Conservation (phyloP, 2,329 filamentous ascomycete species). For the Xylariaceae sp. region DNA sequence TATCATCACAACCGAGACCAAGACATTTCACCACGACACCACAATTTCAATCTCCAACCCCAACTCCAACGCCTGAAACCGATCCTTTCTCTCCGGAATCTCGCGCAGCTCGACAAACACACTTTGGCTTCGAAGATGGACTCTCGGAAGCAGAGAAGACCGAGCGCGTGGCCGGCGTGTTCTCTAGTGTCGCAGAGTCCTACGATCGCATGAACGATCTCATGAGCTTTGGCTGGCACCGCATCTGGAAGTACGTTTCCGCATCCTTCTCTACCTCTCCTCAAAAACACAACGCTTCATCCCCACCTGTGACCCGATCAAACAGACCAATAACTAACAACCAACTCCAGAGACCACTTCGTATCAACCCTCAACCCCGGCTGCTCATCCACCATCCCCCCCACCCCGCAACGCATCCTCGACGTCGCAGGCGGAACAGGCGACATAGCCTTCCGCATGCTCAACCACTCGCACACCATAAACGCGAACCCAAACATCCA, state of each 20-base stretch:
- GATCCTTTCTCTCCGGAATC: not conserved
- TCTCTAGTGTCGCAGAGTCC: slow-evolving; percentile 88
- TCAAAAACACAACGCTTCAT: too few species aligned
- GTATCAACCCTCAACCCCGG: slow-evolving; percentile 88
- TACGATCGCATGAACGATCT: slow-evolving; percentile 99
- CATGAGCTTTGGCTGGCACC: slow-evolving; percentile 96
- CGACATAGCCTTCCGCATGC: slow-evolving; percentile 95
- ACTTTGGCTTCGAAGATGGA: slow-evolving; percentile 82
- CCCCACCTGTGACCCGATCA: not conserved
- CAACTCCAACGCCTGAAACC: not conserved
- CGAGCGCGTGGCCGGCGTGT: slow-evolving; percentile 73
- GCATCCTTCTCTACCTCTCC: not conserved
- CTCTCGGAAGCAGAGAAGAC: slow-evolving; percentile 75
- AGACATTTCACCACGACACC: slow-evolving; percentile 5
- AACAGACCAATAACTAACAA: slow-evolving; percentile 7
- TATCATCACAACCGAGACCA: too few species aligned
- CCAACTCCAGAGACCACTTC: slow-evolving; percentile 70
- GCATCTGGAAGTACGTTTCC: slow-evolving; percentile 72
- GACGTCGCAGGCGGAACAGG: slow-evolving; percentile 96
- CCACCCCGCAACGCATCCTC: slow-evolving; percentile 67
- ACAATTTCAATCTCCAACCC: slow-evolving; percentile 6
- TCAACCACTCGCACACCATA: slow-evolving; percentile 78
- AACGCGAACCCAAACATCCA: slow-evolving; percentile 75
- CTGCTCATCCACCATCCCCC: slow-evolving; percentile 42
- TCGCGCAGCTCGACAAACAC: slow-evolving; percentile 56